Evolutionary conservation across 257 asterid genomes (phyloP).

Genomic region (Plantago major): DNA sequence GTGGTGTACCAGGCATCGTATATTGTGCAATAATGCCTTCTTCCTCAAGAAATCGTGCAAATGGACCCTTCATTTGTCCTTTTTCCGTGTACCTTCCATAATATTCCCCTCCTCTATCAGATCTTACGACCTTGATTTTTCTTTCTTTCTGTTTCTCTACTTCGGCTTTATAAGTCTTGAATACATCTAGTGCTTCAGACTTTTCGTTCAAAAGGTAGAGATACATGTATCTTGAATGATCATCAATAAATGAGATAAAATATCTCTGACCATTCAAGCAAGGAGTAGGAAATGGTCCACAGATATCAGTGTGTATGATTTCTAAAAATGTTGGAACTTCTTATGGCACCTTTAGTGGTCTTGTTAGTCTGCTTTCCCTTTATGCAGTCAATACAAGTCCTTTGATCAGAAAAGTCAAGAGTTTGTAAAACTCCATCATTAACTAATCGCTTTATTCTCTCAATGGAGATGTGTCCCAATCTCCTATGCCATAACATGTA

Average conservation of each 20-base stretch:
- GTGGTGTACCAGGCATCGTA: neutral
- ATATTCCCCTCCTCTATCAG: constrained; percentile 13
- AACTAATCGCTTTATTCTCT: constrained; percentile 1
- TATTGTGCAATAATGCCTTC: neutral
- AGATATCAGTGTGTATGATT: constrained; percentile 2
- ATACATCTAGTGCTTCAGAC: constrained; percentile 8
- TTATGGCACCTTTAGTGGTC: neutral
- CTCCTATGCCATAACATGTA: neutral
- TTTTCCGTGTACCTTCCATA: constrained; percentile 2
- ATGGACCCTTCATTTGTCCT: neutral
- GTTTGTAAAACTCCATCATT: constrained; percentile 3
- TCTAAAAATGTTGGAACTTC: neutral
- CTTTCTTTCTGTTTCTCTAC: constrained; percentile 12
- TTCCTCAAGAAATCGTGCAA: neutral
- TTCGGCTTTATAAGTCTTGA: neutral
- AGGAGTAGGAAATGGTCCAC: neutral
- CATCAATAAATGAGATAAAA: constrained; percentile 11
- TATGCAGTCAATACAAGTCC: constrained; percentile 7
- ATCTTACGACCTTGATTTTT: constrained; percentile 15
- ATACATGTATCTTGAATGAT: constrained; percentile 11
- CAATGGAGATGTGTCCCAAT: constrained; percentile 3
- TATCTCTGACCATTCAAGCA: neutral
- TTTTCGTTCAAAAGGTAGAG: constrained; percentile 9
- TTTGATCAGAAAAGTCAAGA: constrained; percentile 11
- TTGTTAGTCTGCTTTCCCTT: neutral